Evolutionary conservation across 306 rosid genomes (phyloP), one percentile per base, ranked within the genome.

Genomic region (Dalbergia cultrata): DNA sequence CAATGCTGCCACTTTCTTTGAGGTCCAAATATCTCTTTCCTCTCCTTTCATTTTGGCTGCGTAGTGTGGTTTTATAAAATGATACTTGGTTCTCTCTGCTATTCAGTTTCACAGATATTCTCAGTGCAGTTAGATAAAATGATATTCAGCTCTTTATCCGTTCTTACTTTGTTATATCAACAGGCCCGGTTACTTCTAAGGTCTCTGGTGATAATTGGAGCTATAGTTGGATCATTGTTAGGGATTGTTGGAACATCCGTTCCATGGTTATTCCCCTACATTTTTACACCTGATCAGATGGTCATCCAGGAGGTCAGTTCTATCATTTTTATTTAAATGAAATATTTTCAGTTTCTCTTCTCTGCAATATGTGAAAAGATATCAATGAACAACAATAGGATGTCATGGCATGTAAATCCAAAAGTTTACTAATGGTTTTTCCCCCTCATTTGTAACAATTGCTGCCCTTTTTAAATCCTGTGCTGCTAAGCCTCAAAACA

Each of bases 141-240:
- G 43, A 16, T 84, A 67, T 53, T 5, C 39, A 56, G 35, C 41
- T 37, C 8, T 37, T 7, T 0, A 37, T n/a, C 52, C 60, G 47
- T 79, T 12, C 45, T 62, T 70, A 71, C 8, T 77, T 75, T 37
- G 43, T 77, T 68, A 53, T 76, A 34, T 35, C 19, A 58, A 87
- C 93, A 91, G 97, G 97, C 95, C 56, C 80, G 91, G 16, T 70
- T 73, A 83, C 88, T 95, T 82, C 92, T 92, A 37, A 91, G 90
- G 80, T 95, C 98, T 31, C 97, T 95, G 31, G 77, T 86, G 53
- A 78, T 72, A 82, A 89, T 92, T 9, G 98, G 98, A 84, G 90
- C 73, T 52, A 75, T 85, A 66, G 85, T 91, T 75, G 97, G 98
- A 53, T 81, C 78, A 11, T 70, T 83, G 67, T 84, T 92, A 59